Evolutionary conservation across 176 grass and related monocot species (phyloP).

Genomic region (Ensete glaucum): DNA sequence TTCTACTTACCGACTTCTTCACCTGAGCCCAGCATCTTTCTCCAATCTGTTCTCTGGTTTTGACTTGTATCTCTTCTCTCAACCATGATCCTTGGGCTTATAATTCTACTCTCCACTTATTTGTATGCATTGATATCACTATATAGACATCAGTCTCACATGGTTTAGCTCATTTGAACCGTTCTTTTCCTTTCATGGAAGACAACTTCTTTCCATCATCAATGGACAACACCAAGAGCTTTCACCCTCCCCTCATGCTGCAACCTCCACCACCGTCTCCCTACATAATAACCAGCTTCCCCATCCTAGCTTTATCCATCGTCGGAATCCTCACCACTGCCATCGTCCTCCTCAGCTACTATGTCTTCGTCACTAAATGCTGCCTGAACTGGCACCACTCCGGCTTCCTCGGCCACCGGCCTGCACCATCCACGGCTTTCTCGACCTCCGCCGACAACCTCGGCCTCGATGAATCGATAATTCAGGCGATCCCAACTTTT

Average conservation of each 20-base stretch:
- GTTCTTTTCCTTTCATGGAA: background rate
- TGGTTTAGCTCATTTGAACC: background rate
- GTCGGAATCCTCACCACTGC: conserved; percentile 8
- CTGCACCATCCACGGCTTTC: background rate
- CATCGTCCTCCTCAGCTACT: conserved; percentile 11
- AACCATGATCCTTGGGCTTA: background rate
- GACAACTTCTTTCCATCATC: background rate
- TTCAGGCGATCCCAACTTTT: background rate
- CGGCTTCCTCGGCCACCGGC: background rate
- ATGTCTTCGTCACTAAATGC: conserved; percentile 11
- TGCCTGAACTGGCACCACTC: background rate
- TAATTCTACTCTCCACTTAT: background rate
- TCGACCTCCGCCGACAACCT: background rate
- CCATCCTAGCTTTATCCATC: conserved; percentile 5
- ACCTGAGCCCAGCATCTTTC: too few species aligned
- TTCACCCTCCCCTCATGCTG: background rate
- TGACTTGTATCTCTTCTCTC: background rate
- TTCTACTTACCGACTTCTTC: too few species aligned
- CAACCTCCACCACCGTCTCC: background rate
- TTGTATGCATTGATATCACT: background rate
- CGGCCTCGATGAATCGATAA: background rate
- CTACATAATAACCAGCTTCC: background rate
- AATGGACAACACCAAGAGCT: background rate
- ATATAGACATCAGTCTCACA: too few species aligned
- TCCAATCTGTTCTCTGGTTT: background rate